Evolutionary conservation across 257 asterid species (phyloP).

Genomic region (Ligustrum vulgare): DNA sequence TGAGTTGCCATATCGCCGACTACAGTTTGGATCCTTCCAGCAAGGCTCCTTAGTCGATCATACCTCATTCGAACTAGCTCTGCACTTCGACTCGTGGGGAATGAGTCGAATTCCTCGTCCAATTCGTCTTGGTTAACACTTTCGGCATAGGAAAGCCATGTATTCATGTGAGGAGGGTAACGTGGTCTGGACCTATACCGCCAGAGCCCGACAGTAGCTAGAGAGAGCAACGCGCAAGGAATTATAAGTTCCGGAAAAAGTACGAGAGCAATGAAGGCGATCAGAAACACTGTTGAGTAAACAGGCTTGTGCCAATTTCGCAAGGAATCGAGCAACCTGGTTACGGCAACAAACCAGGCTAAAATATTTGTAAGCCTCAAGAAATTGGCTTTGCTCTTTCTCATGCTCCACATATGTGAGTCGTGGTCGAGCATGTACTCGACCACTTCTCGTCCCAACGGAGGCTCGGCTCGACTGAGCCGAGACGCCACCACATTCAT

Average conservation of each 20-base stretch:
- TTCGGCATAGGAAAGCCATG: slow-evolving; percentile 70
- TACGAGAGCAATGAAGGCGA: slow-evolving; percentile 45
- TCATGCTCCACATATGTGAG: slow-evolving; percentile 95
- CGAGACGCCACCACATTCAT: slow-evolving; percentile 75
- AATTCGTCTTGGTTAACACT: slow-evolving; percentile 67
- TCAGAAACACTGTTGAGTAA: slow-evolving; percentile 44
- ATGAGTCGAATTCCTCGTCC: slow-evolving; percentile 83
- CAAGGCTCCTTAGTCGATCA: slow-evolving; percentile 80
- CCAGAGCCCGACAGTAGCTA: slow-evolving; percentile 71
- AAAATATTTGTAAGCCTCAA: slow-evolving; percentile 68
- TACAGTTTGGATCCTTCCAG: slow-evolving; percentile 82
- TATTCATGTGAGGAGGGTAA: slow-evolving; percentile 87
- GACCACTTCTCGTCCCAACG: slow-evolving; percentile 75
- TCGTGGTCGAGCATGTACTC: slow-evolving; percentile 96
- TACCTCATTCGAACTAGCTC: slow-evolving; percentile 72
- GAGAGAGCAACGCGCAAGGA: slow-evolving; percentile 51
- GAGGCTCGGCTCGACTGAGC: slow-evolving; percentile 81
- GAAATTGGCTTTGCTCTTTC: slow-evolving; percentile 92
- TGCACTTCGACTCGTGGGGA: slow-evolving; percentile 63
- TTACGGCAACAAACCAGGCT: slow-evolving; percentile 51
- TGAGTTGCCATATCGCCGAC: slow-evolving; percentile 91
- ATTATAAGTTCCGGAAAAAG: slow-evolving; percentile 70
- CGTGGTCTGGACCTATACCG: slow-evolving; percentile 62
- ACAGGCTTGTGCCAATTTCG: slow-evolving; percentile 74
- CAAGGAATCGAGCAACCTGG: slow-evolving; percentile 49